Evolutionary conservation across 2,329 filamentous ascomycete species (phyloP).

Genomic region (Apiospora saccharicola): DNA sequence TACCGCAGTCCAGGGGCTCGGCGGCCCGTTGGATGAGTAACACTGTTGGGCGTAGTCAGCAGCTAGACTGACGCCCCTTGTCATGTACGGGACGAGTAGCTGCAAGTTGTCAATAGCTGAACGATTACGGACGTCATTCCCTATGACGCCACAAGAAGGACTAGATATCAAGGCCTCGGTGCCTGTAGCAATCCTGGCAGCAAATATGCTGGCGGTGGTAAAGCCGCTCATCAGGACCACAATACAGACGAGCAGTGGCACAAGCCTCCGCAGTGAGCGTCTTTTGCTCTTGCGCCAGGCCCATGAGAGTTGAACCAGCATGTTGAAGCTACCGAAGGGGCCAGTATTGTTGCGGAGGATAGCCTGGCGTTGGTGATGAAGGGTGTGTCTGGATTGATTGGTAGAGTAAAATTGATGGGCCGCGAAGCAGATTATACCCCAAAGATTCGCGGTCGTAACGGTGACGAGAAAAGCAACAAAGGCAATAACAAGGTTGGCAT

Average conservation of each 20-base stretch:
- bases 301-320: constrained; percentile 28
- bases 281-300: constrained; percentile 27
- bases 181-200: constrained; percentile 25
- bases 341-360: constrained; percentile 33
- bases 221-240: constrained; percentile 15
- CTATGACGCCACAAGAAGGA: constrained; percentile 24
- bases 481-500: constrained; percentile 44
- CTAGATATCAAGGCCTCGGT: constrained; percentile 27
- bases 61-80: background rate
- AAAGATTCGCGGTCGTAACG: constrained; percentile 33
- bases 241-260: constrained; percentile 19
- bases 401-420: constrained; percentile 33
- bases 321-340: constrained; percentile 25
- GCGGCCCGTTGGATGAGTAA: constrained; percentile 26
- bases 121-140: background rate
- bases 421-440: constrained; percentile 34
- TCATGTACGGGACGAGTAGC: background rate
- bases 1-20: background rate
- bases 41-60: constrained; percentile 34
- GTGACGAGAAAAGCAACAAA: constrained; percentile 44
- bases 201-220: constrained; percentile 25
- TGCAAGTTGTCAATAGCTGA: background rate
- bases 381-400: constrained; percentile 30
- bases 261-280: background rate
- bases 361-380: constrained; percentile 39